Conservation (phyloP, 139 green algal genomes). For the Astrephomene gubernaculifera region DNA sequence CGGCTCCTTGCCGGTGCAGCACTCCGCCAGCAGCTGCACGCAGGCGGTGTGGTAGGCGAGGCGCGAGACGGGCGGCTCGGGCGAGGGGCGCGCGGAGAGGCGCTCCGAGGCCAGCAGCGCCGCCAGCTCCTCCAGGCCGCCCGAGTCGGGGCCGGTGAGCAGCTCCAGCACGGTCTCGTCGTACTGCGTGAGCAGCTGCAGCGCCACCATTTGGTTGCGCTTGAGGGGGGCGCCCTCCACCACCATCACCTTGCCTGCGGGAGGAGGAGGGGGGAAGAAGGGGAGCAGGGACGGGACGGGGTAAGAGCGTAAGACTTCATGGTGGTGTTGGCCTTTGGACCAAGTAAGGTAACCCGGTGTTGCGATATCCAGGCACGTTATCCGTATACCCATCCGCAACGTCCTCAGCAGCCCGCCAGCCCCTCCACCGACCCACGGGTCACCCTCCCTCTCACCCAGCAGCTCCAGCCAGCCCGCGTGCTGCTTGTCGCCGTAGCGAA, state of each 20-base stretch:
- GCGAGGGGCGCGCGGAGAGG: background rate
- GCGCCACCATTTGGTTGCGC: slow-evolving; percentile 46
- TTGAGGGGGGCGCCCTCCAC: slow-evolving; percentile 46
- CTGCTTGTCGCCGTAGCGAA: slow-evolving; percentile 45
- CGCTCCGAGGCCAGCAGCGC: background rate
- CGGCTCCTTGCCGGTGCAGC: slow-evolving; percentile 47
- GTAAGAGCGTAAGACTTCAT: background rate
- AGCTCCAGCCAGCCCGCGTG: slow-evolving; percentile 49
- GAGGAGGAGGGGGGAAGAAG: background rate
- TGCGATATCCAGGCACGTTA: too few species aligned
- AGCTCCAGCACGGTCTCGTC: slow-evolving; percentile 31
- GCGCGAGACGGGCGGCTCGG: background rate
- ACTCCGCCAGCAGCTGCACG: slow-evolving; percentile 46
- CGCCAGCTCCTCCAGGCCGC: slow-evolving; percentile 17
- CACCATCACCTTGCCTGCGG: slow-evolving; percentile 44
- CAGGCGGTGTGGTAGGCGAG: slow-evolving; percentile 51
- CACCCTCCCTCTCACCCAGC: slow-evolving; percentile 21
- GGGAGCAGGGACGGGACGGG: background rate
- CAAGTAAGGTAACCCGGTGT: too few species aligned
- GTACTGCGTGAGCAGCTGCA: slow-evolving; percentile 37
- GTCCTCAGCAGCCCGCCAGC: too few species aligned
- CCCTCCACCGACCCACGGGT: too few species aligned
- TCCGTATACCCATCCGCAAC: too few species aligned
- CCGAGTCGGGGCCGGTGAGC: background rate
- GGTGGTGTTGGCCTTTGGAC: background rate